Percentiles rank a stretch among this genome's conserved stretches.
These are phyloP conservation scores for Phytophthora sp. DNA, from an alignment of 352 stramenopile species.

Conservation along the genomic window DNA sequence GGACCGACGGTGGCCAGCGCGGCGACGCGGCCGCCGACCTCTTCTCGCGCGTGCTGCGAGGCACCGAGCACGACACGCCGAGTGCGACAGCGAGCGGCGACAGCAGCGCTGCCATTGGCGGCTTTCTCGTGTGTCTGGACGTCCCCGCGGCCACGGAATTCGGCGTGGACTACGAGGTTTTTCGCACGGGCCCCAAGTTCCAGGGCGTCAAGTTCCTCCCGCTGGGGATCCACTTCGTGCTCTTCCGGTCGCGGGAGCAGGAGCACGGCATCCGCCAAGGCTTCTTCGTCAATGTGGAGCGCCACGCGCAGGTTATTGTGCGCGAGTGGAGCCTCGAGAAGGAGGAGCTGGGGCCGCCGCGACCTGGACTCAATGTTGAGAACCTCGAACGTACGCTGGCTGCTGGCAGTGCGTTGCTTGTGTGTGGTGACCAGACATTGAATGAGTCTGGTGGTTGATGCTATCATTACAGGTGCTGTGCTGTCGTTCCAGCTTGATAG, in stretches of 20 bases:
- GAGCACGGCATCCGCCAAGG: conserved; percentile 84
- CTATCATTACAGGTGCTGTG: conserved; percentile 52
- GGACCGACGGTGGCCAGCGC: conserved; percentile 5
- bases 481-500: conserved; percentile 82
- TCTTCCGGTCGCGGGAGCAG: conserved; percentile 80
- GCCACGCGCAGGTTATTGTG: conserved; percentile 68
- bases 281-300: conserved; percentile 78
- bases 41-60: conserved; percentile 47
- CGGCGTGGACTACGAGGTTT: conserved; percentile 88
- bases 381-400: conserved; percentile 71
- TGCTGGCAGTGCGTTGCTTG: background rate
- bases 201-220: conserved; percentile 88
- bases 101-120: conserved; percentile 38
- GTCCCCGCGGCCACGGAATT: conserved; percentile 83
- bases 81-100: background rate
- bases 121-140: conserved; percentile 85
- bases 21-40: conserved; percentile 31
- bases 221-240: conserved; percentile 80
- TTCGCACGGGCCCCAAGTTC: conserved; percentile 80
- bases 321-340: conserved; percentile 80
- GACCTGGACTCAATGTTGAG: conserved; percentile 66
- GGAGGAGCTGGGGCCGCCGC: conserved; percentile 70
- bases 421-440: background rate
- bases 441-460: background rate
- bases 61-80: conserved; percentile 3